Base-by-base conservation (phyloP, 768 basidiomycete species). In the Collybia sp. region DNA sequence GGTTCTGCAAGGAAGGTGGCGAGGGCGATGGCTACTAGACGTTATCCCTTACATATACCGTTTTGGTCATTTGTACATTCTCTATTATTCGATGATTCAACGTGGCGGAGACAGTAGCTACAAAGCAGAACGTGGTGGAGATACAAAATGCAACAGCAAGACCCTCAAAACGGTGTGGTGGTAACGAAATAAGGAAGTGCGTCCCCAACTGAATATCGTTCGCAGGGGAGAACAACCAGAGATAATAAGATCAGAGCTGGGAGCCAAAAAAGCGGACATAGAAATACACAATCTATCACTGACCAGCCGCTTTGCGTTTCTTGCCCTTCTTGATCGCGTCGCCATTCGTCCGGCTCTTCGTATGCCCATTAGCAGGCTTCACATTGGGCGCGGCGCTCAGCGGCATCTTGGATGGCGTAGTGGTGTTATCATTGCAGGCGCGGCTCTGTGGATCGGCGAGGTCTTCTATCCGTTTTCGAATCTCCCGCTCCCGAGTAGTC, bases 1-100 rank as follows among this genome's bases (percentile, higher is more conserved):
- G 95, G 2, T 98, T 95, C 65, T 92, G 85, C 61, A 91, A 85
- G 62, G 95, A 97, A 63, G 93, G 93, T 10, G 90, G 92, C 32
- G 95, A 97, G 69, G 94, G 94, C 6, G 95, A 97, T 63, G 92
- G 92, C 10, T 98, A 97, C 65, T 96, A 68, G 75, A 11, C 19
- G n/a, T 30, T 13, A 32, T 10, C 36, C 42, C 16, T 10, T 42
- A 19, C 25, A 43, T 32, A 17, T 44, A 9, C 30, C 40, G 32
- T 18, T 25, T 16, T 47, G 32, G 34, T 42, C 25, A 25, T 25
- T 25, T 25, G 25, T 25, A 25, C 25, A 25, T 25, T 25, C 25
- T 25, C 25, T 25, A 25, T 25, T 25, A 25, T 25, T 25, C 25
- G 25, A 25, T 8, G 8, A 25, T 25, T 25, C 25, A 8, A 25